Base-by-base conservation (phyloP, 306 rosid genomes). In the Carpinus viminea region DNA sequence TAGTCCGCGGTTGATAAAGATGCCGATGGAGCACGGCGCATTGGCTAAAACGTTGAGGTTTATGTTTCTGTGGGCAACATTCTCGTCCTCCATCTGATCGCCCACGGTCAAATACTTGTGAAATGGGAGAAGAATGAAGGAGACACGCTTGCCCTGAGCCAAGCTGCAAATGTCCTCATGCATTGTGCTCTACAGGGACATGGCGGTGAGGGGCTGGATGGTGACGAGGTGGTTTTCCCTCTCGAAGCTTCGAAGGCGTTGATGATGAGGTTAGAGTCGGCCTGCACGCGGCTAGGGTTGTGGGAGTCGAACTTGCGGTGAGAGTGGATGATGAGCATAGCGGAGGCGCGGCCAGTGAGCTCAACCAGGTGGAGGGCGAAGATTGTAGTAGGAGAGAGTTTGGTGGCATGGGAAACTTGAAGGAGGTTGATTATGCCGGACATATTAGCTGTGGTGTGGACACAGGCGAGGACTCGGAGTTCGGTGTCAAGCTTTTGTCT, bases 1-100 rank as follows among this genome's bases (percentile, higher is more conserved):
- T 6, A 86, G 38, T 9, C 82, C 85, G 4, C 85, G 86, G 24
- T 83, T 82, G 2, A 86, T 26, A 1, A 83, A 71, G 59, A 83
- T 70, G 21, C 73, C 89, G 0, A 80, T 81, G 0, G 89, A 86
- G 74, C 89, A 82, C 36, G 89, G 87, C 21, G 89, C 73, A 2
- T 65, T 12, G 18, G 36, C 66, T 3, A 80, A 2, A 34, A 83
- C 80, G 28, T 83, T 80, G 4, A 18, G 46, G 76, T 86, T 86
- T 38, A 86, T 76, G 51, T 21, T 76, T 57, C 45, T 15, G 21
- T 73, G 53, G 43, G 70, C 62, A 2, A 3, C 28, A 2, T 74
- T 65, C 18, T 51, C 31, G 13, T 20, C 41, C 72, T 80, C 87
- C 20, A 56, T 36, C 3, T 3, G 24, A 8, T 76, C 80, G 52